Base-by-base conservation (phyloP, 2,329 filamentous ascomycete genomes). In the Alternaria arbusti region DNA sequence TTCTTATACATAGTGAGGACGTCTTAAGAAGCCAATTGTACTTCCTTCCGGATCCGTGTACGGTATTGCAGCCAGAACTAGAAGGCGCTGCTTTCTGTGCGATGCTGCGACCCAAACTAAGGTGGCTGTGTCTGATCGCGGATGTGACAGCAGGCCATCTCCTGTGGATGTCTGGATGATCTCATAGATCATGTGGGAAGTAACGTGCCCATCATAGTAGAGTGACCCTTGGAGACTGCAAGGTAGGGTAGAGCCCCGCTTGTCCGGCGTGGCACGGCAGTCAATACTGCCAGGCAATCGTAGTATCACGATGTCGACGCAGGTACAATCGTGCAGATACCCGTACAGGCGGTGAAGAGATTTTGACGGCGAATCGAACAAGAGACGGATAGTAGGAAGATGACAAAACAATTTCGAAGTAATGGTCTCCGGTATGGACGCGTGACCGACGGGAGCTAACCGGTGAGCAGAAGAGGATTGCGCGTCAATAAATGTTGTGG, bases 251-350 rank as follows among this genome's bases (percentile, higher is more conserved):
- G 56, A 54, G 56, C 50, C 32, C 46, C 7, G 43, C 54, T 46
- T 36, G 28, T 20, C 32, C 50, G 25, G 36, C 12, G 66, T 70
- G 43, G 54, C 60, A 71, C 73, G 67, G 23, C 43, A 47, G 65
- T 45, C 26, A 54, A 49, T 58, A 52, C 32, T 30, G 58, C 52
- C 22, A 59, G 63, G 59, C 51, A 55, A 57, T 54, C 49, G 70
- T 69, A 44, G 54, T 64, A 67, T 63, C 51, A 64, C 55, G 46
- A 45, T 40, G 11, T 63, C 54, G 49, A 67, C 47, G 62, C 65
- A 70, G 66, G 63, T 67, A 72, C 66, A 70, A 26, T 61, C 26
- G 30, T 46, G 56, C 46, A 63, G 59, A 59, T 61, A 72, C 57
- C 70, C 68, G 51, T 40, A 26, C 36, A 36, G 15, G 12, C 22